phyloP scores from a whole-genome alignment of 805 yeast genomes.

The Phaffomyces thermotolerans region DNA sequence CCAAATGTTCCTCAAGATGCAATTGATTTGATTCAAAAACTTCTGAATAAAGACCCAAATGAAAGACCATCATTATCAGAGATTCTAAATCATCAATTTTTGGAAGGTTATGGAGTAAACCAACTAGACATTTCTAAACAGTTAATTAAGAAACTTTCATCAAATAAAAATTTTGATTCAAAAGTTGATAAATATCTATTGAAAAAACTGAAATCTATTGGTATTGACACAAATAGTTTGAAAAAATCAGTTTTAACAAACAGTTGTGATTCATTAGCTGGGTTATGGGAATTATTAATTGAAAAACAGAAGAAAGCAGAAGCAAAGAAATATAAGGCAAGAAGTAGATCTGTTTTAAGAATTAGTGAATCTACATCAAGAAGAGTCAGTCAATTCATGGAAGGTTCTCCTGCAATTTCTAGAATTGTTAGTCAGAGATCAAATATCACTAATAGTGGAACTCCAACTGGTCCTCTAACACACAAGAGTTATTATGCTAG shows the following conservation, averaged over 20 bases:
- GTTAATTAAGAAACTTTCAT: constrained; percentile 29
- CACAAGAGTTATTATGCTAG: background rate
- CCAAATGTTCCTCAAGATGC: constrained; percentile 43
- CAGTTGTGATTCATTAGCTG: constrained; percentile 66
- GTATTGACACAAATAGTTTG: constrained; percentile 57
- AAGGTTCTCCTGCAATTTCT: constrained; percentile 20
- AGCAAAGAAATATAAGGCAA: constrained; percentile 24
- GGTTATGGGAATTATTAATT: constrained; percentile 62
- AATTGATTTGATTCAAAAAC: constrained; percentile 38
- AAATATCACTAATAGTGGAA: background rate
- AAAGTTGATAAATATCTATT: constrained; percentile 56
- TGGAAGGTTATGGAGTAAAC: constrained; percentile 37
- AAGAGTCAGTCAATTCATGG: constrained; percentile 23
- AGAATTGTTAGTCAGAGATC: constrained; percentile 25
- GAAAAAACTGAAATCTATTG: constrained; percentile 49
- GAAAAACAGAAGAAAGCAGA: constrained; percentile 37
- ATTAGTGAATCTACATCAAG: constrained; percentile 22
- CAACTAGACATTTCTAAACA: constrained; percentile 35
- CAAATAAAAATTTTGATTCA: constrained; percentile 43
- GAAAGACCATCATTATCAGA: constrained; percentile 50
- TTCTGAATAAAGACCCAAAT: constrained; percentile 62
- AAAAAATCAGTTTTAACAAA: constrained; percentile 49
- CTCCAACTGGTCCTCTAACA: background rate
- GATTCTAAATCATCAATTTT: constrained; percentile 44
- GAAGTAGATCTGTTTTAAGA: constrained; percentile 29